Base-by-base conservation (phyloP, 441 rosid species). In the Populus tomentosa region DNA sequence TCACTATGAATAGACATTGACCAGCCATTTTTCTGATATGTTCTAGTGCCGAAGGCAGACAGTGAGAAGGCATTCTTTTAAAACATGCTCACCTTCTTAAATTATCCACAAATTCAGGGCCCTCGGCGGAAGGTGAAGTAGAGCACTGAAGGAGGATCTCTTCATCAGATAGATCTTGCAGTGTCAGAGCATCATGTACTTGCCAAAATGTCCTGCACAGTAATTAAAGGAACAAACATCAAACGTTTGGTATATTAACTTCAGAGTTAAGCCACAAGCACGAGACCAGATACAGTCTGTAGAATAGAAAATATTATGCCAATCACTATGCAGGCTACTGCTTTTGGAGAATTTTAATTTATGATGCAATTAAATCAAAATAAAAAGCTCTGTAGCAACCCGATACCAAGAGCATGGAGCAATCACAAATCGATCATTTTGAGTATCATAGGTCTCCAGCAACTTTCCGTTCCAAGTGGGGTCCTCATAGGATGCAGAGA, bases 81-180 rank as follows among this genome's bases (percentile, higher is more conserved):
- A 65, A 70, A 46, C 33, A 20, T 68, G 75, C 73, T 77, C 73
- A 93, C 97, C 91, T 86, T 86, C 90, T 84, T 69, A 69, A 28
- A 69, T 84, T 87, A 76, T 86, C 90, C 77, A 94, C 92, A 81
- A 94, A 94, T 79, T 94, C 95, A 65, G 91, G 92, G 71, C 86
- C 89, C 83, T 93, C 98, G 28, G 95, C 92, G 69, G 75, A 78
- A 81, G 97, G 98, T 73, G 98, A 91, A 70, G 97, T 90, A 32
- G 98, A 94, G 75, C 93, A 90, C 3, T 7, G 8, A 59, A 28
- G 71, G 36, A 93, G 92, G 72, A 94, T 85, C 71, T 93, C 90
- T 70, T 81, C 80, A 78, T 95, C 98, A 7, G 92, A 73, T 78
- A 86, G 85, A 61, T 74, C 69, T 77, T 78, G 83, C 72, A 88